Percentiles rank a stretch among this genome's conserved stretches.
These are phyloP conservation scores for Piedraia hortae DNA, from an alignment of 2,329 filamentous ascomycete species.

Conservation along the genomic window DNA sequence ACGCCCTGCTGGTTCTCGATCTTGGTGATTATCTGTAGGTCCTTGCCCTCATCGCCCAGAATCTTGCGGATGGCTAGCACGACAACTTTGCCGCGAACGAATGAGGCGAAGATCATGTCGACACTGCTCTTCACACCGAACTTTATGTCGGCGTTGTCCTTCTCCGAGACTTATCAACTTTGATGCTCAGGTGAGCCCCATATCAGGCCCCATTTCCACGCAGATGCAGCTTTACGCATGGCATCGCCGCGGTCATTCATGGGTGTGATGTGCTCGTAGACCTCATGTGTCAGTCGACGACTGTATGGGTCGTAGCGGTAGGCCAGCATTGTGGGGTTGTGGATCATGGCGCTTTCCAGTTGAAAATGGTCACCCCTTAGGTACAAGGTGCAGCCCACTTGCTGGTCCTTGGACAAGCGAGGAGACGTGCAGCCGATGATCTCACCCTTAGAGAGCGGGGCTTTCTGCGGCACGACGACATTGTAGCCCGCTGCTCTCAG, in stretches of 20 bases:
- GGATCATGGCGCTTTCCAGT: conserved; percentile 96
- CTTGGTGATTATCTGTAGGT: conserved; percentile 99
- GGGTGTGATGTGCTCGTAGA: conserved; percentile 79
- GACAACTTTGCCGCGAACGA: conserved; percentile 83
- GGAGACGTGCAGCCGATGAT: conserved; percentile 95
- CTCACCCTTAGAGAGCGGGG: conserved; percentile 77
- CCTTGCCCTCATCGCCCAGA: conserved; percentile 69
- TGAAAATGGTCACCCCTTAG: conserved; percentile 86
- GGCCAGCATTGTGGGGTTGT: conserved; percentile 70
- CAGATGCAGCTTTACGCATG: conserved; percentile 45
- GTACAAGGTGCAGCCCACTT: conserved; percentile 58
- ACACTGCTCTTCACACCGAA: conserved; percentile 98
- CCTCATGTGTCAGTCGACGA: conserved; percentile 67
- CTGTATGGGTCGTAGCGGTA: conserved; percentile 96
- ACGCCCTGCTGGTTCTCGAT: conserved; percentile 99
- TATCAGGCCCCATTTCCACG: conserved; percentile 82
- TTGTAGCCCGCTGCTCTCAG: conserved; percentile 66
- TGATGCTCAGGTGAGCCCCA: conserved; percentile 77
- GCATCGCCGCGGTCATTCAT: conserved; percentile 52
- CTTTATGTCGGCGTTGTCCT: conserved; percentile 78
- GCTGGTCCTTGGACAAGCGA: conserved; percentile 24
- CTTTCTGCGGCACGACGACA: conserved; percentile 72
- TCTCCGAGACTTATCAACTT: conserved; percentile 96
- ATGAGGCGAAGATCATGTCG: conserved; percentile 97
- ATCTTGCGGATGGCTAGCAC: conserved; percentile 80